phyloP scores from a whole-genome alignment of 495 filamentous ascomycete genomes.

The Saxophila tyrrhenica region DNA sequence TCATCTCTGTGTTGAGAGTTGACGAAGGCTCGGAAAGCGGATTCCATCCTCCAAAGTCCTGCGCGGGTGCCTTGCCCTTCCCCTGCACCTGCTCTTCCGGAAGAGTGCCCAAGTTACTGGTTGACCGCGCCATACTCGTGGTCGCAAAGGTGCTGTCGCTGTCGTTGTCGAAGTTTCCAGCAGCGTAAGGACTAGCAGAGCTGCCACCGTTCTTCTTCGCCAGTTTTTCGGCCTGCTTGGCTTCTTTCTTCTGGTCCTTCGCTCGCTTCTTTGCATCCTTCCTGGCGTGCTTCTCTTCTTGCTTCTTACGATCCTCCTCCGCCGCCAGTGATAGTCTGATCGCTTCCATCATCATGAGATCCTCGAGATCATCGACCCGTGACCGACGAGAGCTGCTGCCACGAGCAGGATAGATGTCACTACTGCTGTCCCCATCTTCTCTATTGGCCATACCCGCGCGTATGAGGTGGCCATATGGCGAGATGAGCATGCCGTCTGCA shows the following conservation, averaged over 20 bases:
- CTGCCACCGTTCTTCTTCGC: conserved; percentile 51
- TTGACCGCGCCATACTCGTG: conserved; percentile 14
- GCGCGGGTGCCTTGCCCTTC: conserved; percentile 79
- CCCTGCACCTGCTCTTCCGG: conserved; percentile 28
- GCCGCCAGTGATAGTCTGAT: conserved; percentile 77
- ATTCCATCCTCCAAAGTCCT: conserved; percentile 31
- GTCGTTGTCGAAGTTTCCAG: conserved; percentile 19
- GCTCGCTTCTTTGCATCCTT: conserved; percentile 76
- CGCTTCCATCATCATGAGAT: conserved; percentile 97
- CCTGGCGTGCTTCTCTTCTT: conserved; percentile 65
- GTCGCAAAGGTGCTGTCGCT: conserved; percentile 14
- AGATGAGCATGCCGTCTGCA: conserved; percentile 6
- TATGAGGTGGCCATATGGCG: neutral
- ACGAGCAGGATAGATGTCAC: conserved; percentile 39
- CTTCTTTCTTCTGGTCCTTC: conserved; percentile 66
- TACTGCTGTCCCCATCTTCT: conserved; percentile 36
- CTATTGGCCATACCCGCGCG: conserved; percentile 30
- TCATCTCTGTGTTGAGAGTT: conserved; percentile 21
- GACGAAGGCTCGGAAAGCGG: conserved; percentile 26
- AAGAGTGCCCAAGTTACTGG: conserved; percentile 13
- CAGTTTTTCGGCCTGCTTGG: conserved; percentile 52
- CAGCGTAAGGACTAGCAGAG: conserved; percentile 5
- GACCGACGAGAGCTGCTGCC: conserved; percentile 49
- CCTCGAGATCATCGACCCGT: conserved; percentile 79
- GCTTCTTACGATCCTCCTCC: conserved; percentile 77